Base-by-base conservation (phyloP, 805 yeast species). In the Saturnispora hagleri region DNA sequence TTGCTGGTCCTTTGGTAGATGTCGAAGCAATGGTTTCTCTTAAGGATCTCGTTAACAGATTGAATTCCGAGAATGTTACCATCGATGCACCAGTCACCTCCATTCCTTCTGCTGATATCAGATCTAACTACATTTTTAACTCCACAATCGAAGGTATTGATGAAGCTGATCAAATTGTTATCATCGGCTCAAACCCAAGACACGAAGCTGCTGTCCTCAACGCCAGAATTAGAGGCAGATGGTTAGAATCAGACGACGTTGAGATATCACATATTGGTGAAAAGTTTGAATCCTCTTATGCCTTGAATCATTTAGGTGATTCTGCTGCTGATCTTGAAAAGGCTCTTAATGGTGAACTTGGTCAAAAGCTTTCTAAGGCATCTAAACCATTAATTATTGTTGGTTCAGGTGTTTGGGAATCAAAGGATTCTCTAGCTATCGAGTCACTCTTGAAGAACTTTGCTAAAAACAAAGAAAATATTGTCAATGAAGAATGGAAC, bases 161-260 rank as follows among this genome's bases (percentile, higher is more conserved):
- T 67, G 84, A 81, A 53, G 89, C 95, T 50, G 96, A 88, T 64
- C 87, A 79, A 59, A 82, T 87, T 55, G 73, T 87, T 62, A 74
- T 87, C 54, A 79, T 87, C 53, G 96, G 96, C 56, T 81, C 96
- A 45, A 87, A 87, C 73, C 95, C 95, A 53, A 79, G 96, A 65
- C 89, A 78, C 64, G 96, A 87, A 72, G 96, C 95, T 53, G 89
- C 95, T 43, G 95, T 88, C 17, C 74, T 87, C 61, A 87, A 87
- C 68, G 80, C 91, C 42, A 79, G 95, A 69, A 82, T 87, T 60
- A 80, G 96, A 74, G 84, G 81, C 66, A 81, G 77, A 55, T 87
- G 91, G 93, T 73, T 87, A 63, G 73, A 82, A 59, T 76, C 81
- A 38, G 55, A 60, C 50, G 71, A 75, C 59, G 75, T 86, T 62